A percentile compares a stretch with the other conserved stretches of the same genome.
Evolutionary conservation across 2,329 filamentous ascomycete genomes (phyloP).

Genomic region (Pestalotiopsis sp.): DNA sequence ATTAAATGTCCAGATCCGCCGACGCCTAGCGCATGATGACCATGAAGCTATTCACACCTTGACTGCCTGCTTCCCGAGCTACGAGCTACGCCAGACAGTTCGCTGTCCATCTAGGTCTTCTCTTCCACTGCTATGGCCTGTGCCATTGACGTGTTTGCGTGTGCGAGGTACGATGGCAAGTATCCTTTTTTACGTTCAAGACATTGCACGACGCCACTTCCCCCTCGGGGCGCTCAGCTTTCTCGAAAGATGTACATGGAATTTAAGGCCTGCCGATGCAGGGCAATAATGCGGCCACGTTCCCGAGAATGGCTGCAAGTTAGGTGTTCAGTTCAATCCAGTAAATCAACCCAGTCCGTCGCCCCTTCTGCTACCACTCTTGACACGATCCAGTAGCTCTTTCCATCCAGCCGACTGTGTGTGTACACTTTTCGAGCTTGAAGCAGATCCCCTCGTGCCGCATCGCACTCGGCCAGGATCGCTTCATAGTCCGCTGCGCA

Average conservation of each 20-base stretch:
- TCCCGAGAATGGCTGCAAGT: neutral
- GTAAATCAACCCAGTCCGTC: neutral
- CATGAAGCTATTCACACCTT: too few relatives aligned
- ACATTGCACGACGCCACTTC: neutral
- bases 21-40: too few relatives aligned
- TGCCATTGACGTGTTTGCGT: neutral
- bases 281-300: neutral
- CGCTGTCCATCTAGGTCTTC: neutral
- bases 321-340: neutral
- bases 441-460: neutral
- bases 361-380: neutral
- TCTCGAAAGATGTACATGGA: neutral
- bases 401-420: neutral
- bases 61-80: too few relatives aligned
- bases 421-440: neutral
- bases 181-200: neutral
- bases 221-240: neutral
- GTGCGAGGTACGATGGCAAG: neutral
- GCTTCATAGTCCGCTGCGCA: neutral
- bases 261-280: neutral
- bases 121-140: neutral
- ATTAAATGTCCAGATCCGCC: too few relatives aligned
- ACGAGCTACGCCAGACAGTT: too few relatives aligned
- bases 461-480: neutral
- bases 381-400: neutral